Conservation (phyloP, 163 green algal genomes). For the Chlamydomonas reinhardtii region DNA sequence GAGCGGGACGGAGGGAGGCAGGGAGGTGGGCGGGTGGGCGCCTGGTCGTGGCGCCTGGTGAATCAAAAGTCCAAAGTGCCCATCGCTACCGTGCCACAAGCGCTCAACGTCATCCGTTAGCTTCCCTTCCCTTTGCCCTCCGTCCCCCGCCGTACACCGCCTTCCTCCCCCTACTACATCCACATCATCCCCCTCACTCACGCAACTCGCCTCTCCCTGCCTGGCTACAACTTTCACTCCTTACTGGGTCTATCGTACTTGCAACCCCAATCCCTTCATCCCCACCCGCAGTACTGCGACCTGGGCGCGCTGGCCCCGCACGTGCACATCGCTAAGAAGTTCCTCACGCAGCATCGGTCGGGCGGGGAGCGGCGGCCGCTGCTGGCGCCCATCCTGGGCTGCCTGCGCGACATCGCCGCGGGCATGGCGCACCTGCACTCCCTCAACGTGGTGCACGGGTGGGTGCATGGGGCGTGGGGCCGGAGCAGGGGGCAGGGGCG, state of each 20-base stretch:
- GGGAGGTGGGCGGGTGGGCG: too few species aligned
- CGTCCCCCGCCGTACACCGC: too few species aligned
- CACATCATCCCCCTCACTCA: too few species aligned
- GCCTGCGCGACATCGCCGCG: slow-evolving; percentile 59
- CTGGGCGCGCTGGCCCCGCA: slow-evolving; percentile 21
- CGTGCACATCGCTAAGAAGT: slow-evolving; percentile 23
- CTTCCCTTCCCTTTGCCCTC: too few species aligned
- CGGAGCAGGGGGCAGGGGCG: neutral
- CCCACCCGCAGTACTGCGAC: slow-evolving; percentile 32
- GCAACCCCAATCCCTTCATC: neutral
- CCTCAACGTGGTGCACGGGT: slow-evolving; percentile 71
- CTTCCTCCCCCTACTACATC: too few species aligned
- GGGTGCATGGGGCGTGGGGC: neutral
- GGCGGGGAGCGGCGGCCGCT: neutral
- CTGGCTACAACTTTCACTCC: too few species aligned
- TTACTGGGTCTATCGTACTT: too few species aligned
- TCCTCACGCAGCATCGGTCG: neutral
- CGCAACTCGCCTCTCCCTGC: too few species aligned
- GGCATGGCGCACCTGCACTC: slow-evolving; percentile 73
- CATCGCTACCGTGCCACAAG: too few species aligned
- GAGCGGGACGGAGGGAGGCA: neutral
- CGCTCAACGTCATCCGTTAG: too few species aligned
- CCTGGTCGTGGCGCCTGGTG: too few species aligned
- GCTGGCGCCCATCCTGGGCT: slow-evolving; percentile 43
- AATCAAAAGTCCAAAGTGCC: too few species aligned